phyloP scores from a whole-genome alignment of 306 rosid species.

The Biancaea sappan region DNA sequence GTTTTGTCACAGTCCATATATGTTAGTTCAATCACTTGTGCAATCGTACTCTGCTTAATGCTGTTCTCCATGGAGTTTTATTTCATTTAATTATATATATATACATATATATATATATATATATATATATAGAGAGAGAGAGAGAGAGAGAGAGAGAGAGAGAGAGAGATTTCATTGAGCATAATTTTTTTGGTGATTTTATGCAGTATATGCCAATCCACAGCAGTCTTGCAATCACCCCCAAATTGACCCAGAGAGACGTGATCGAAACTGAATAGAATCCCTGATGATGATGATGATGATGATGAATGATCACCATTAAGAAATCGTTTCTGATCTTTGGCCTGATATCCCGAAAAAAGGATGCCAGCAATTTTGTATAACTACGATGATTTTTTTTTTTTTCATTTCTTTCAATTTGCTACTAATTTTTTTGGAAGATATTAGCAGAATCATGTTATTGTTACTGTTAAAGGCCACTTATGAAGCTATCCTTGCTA shows the following conservation, averaged over 20 bases:
- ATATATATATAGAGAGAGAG: too few relatives aligned
- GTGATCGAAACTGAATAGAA: conserved; percentile 31
- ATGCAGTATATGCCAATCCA: conserved; percentile 18
- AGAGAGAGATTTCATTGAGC: background rate
- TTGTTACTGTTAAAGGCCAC: background rate
- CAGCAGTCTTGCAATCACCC: conserved; percentile 25
- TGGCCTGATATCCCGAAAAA: conserved; percentile 19
- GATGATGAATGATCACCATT: conserved; percentile 19
- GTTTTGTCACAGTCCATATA: background rate
- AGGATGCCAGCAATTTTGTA: conserved; percentile 22
- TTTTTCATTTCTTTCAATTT: conserved; percentile 11
- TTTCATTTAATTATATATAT: conserved; percentile 2
- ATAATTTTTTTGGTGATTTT: background rate
- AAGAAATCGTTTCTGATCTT: conserved; percentile 21
- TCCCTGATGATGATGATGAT: background rate
- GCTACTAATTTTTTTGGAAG: background rate
- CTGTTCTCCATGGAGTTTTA: background rate
- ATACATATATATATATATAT: too few relatives aligned
- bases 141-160: too few relatives aligned
- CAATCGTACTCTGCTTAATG: conserved; percentile 16
- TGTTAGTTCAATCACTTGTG: conserved; percentile 11
- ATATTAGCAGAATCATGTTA: background rate
- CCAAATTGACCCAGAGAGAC: conserved; percentile 12
- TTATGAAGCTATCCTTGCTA: background rate
- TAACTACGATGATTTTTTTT: conserved; percentile 15